Conservation (phyloP, 768 basidiomycete species). For the Mycena haematopus region DNA sequence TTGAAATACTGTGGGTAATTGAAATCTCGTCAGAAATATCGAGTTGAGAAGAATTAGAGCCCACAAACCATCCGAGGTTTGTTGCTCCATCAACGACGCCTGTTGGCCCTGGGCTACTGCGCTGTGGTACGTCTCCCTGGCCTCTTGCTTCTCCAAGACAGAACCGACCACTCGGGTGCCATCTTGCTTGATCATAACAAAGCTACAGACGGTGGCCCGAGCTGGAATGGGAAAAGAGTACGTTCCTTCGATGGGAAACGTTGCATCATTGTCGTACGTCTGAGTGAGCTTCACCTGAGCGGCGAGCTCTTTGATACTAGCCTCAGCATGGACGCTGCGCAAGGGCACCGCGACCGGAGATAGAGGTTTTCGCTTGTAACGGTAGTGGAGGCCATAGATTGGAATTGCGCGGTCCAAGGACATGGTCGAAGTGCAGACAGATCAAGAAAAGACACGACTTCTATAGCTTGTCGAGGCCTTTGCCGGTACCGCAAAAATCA, state of each 20-base stretch:
- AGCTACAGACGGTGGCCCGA: conserved; percentile 17
- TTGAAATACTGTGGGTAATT: conserved; percentile 25
- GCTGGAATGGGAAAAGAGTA: conserved; percentile 30
- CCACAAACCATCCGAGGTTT: conserved; percentile 21
- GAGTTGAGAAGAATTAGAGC: neutral
- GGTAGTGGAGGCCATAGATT: conserved; percentile 23
- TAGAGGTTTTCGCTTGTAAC: conserved; percentile 9
- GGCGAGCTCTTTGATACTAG: conserved; percentile 29
- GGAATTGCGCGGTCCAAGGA: neutral
- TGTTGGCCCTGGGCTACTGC: conserved; percentile 25
- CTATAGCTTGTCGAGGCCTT: no score
- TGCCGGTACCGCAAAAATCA: no score
- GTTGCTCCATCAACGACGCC: conserved; percentile 25
- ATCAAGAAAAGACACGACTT: no score
- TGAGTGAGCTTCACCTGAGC: conserved; percentile 31
- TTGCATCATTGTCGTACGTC: conserved; percentile 27
- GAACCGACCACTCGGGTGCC: conserved; percentile 27
- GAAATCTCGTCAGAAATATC: neutral
- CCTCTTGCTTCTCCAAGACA: conserved; percentile 27
- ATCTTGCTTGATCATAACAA: conserved; percentile 28
- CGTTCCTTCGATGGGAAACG: conserved; percentile 24
- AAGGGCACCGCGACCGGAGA: conserved; percentile 27
- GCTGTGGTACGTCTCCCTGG: conserved; percentile 19
- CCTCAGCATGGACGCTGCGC: conserved; percentile 24
- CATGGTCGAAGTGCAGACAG: neutral